phyloP scores from a whole-genome alignment of 2,329 filamentous ascomycete species.

The Cadophora gregata region DNA sequence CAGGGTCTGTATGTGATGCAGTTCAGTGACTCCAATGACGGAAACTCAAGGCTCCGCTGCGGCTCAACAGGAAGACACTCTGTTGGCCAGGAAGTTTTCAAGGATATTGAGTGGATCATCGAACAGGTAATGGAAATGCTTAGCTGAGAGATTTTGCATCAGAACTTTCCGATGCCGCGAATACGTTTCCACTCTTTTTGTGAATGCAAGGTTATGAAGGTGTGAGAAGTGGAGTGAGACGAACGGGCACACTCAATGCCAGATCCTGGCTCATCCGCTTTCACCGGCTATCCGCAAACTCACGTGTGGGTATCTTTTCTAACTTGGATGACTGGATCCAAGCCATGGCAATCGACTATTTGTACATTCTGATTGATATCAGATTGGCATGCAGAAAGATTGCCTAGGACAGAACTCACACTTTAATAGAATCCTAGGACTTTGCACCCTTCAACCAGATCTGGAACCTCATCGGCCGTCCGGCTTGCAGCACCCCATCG shows the following conservation, averaged over 20 bases:
- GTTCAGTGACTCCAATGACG: conserved; percentile 7
- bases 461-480: conserved; percentile 59
- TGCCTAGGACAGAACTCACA: not conserved
- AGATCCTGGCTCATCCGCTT: not conserved
- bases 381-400: not conserved
- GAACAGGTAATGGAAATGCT: conserved; percentile 17
- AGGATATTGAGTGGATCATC: not conserved
- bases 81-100: conserved; percentile 9
- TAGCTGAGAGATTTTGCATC: conserved; percentile 16
- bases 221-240: not conserved
- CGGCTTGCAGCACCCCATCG: conserved; percentile 57
- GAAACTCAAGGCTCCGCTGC: not conserved
- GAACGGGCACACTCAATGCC: conserved; percentile 1
- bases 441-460: conserved; percentile 56
- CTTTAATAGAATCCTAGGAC: conserved; percentile 37
- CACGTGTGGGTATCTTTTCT: conserved; percentile 16
- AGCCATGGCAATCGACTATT: not conserved
- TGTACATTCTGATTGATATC: conserved; percentile 2
- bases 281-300: conserved; percentile 6
- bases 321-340: not conserved
- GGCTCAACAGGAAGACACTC: conserved; percentile 2
- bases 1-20: not conserved
- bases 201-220: not conserved
- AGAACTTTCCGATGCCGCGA: conserved; percentile 21
- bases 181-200: conserved; percentile 16